Conservation (phyloP, 116 monocot genomes). For the Dioscorea cayenensis region DNA sequence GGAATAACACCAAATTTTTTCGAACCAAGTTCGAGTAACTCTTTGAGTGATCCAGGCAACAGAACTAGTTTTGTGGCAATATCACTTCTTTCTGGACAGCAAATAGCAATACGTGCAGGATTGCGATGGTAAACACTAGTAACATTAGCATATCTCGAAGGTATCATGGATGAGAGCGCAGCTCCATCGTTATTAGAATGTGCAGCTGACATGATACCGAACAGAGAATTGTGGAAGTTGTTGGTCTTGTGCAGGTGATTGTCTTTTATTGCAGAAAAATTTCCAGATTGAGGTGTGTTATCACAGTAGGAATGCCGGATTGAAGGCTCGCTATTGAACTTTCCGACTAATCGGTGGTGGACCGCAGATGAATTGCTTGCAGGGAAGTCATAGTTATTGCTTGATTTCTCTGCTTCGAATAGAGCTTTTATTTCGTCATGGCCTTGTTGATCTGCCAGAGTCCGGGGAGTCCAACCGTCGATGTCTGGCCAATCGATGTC, state of each 20-base stretch:
- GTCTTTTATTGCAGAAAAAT: neutral
- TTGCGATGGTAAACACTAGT: neutral
- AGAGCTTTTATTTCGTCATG: constrained; percentile 75
- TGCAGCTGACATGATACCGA: constrained; percentile 71
- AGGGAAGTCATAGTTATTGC: neutral
- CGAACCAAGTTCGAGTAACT: constrained; percentile 53
- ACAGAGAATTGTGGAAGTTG: constrained; percentile 75
- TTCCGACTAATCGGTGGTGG: constrained; percentile 13
- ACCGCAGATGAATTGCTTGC: neutral
- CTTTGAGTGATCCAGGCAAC: constrained; percentile 53
- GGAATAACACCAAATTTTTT: constrained; percentile 50
- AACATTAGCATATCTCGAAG: neutral
- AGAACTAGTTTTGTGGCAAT: constrained; percentile 42
- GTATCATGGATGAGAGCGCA: neutral
- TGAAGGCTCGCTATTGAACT: constrained; percentile 61
- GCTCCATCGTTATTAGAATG: constrained; percentile 8
- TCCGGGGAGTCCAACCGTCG: constrained; percentile 60
- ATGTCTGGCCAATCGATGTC: constrained; percentile 38
- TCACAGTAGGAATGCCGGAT: constrained; percentile 15
- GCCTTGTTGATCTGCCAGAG: constrained; percentile 71
- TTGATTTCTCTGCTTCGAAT: constrained; percentile 33
- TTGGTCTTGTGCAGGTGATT: constrained; percentile 12
- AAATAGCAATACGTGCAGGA: constrained; percentile 44
- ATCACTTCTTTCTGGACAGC: constrained; percentile 52
- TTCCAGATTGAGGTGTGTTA: neutral